These are phyloP conservation scores for Ceratocystis smalleyi DNA, from an alignment of 2,329 filamentous ascomycete species.

Conservation along the genomic window DNA sequence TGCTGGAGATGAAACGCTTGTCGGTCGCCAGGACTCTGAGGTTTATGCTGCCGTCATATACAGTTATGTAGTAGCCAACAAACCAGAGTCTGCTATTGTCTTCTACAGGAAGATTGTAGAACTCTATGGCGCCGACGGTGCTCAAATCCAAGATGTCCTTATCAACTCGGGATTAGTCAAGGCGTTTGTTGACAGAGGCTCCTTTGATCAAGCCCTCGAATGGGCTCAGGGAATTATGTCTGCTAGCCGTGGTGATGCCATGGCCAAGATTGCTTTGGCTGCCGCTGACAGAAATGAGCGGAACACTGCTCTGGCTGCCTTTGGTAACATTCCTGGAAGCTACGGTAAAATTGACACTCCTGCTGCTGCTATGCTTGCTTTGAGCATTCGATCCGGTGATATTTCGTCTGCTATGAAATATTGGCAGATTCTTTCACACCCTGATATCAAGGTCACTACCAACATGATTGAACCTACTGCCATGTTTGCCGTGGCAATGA, in stretches of 20 bases:
- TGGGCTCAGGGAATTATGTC: slow-evolving; percentile 52
- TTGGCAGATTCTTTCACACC: slow-evolving; percentile 58
- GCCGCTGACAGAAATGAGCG: slow-evolving; percentile 69
- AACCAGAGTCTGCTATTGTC: slow-evolving; percentile 63
- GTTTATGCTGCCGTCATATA: slow-evolving; percentile 88
- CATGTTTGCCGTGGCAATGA: slow-evolving; percentile 80
- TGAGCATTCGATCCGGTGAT: slow-evolving; percentile 71
- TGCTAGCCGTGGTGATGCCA: slow-evolving; percentile 38
- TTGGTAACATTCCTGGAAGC: slow-evolving; percentile 39
- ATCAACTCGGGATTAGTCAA: slow-evolving; percentile 63
- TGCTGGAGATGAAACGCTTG: slow-evolving; percentile 50
- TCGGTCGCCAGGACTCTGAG: slow-evolving; percentile 60
- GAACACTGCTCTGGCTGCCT: slow-evolving; percentile 51
- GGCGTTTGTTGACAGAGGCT: slow-evolving; percentile 53
- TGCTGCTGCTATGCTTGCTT: slow-evolving; percentile 68
- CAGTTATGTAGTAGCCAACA: slow-evolving; percentile 70
- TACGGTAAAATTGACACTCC: slow-evolving; percentile 38
- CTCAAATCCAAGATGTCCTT: slow-evolving; percentile 54
- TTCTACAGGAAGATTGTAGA: slow-evolving; percentile 70
- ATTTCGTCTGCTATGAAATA: slow-evolving; percentile 61
- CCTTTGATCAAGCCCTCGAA: slow-evolving; percentile 56
- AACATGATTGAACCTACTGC: slow-evolving; percentile 72
- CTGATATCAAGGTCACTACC: slow-evolving; percentile 42
- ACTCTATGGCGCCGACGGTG: slow-evolving; percentile 41
- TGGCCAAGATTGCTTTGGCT: slow-evolving; percentile 57